Evolutionary conservation across 441 rosid species (phyloP).

Genomic region (Pelargonium exstipulatum): DNA sequence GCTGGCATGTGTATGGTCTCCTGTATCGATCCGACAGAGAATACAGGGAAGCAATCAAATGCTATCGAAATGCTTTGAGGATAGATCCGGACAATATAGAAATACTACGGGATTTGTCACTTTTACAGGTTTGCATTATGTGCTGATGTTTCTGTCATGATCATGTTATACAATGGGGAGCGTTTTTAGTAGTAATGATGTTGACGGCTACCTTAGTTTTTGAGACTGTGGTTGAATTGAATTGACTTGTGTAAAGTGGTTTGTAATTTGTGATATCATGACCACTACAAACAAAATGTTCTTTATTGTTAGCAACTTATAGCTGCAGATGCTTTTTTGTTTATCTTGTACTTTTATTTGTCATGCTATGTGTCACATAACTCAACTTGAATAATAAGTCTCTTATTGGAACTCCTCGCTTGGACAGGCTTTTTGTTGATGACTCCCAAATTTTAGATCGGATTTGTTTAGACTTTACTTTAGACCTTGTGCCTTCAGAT

Average conservation of each 20-base stretch:
- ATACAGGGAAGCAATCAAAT: constrained; percentile 98
- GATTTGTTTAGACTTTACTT: not conserved
- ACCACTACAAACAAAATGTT: not conserved
- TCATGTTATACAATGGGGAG: not conserved
- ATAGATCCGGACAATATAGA: constrained; percentile 99
- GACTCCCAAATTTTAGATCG: not conserved
- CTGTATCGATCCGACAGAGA: constrained; percentile 99
- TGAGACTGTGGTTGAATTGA: constrained; percentile 1
- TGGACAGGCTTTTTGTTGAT: not conserved
- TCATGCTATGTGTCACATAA: not conserved
- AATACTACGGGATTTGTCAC: constrained; percentile 90
- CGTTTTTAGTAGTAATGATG: not conserved
- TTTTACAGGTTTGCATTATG: constrained; percentile 63
- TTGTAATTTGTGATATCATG: not conserved
- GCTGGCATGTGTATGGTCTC: constrained; percentile 99
- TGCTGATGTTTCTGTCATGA: constrained; percentile 7
- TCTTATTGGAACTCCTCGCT: not conserved
- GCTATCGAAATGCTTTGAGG: constrained; percentile 89
- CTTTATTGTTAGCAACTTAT: not conserved
- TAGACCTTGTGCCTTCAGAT: not conserved
- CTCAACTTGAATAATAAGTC: not conserved
- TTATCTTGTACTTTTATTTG: not conserved
- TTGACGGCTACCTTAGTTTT: not conserved
- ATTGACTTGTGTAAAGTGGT: not conserved
- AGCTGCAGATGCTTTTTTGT: not conserved